Evolutionary conservation across 2,329 filamentous ascomycete species (phyloP).

Genomic region (Aspergillus viridinutans): DNA sequence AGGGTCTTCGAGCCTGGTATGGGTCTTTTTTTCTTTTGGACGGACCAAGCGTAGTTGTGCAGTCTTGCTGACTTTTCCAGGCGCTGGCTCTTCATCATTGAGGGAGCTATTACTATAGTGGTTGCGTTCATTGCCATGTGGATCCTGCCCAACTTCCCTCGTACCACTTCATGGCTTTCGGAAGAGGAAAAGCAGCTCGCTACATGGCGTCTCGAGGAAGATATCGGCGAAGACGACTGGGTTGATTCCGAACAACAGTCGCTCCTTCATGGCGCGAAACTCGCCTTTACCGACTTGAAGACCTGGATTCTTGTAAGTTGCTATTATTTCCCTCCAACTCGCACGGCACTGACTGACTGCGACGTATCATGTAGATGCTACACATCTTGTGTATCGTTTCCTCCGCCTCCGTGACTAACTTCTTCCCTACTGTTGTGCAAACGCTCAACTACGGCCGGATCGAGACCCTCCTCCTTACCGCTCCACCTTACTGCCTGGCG

Average conservation of each 20-base stretch:
- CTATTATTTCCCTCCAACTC: neutral
- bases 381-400: slow-evolving; percentile 57
- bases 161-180: slow-evolving; percentile 56
- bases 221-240: slow-evolving; percentile 63
- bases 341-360: neutral
- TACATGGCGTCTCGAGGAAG: slow-evolving; percentile 59
- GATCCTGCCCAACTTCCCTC: slow-evolving; percentile 65
- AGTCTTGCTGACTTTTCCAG: slow-evolving; percentile 6
- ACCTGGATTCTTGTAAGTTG: slow-evolving; percentile 53
- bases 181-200: slow-evolving; percentile 57
- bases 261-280: slow-evolving; percentile 47
- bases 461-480: slow-evolving; percentile 59
- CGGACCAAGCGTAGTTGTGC: neutral
- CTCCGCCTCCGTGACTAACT: slow-evolving; percentile 60
- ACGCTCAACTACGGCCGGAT: slow-evolving; percentile 62
- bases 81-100: slow-evolving; percentile 66
- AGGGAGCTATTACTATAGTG: slow-evolving; percentile 61
- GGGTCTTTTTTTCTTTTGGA: slow-evolving; percentile 11
- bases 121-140: slow-evolving; percentile 57
- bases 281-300: slow-evolving; percentile 57
- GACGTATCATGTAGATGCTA: slow-evolving; percentile 39
- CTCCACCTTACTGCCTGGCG: slow-evolving; percentile 60
- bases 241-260: slow-evolving; percentile 52
- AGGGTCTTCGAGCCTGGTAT: slow-evolving; percentile 57
- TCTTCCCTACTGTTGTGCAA: slow-evolving; percentile 66